Conservation (phyloP, 2,329 filamentous ascomycete genomes). For the Verticillium nubilum region DNA sequence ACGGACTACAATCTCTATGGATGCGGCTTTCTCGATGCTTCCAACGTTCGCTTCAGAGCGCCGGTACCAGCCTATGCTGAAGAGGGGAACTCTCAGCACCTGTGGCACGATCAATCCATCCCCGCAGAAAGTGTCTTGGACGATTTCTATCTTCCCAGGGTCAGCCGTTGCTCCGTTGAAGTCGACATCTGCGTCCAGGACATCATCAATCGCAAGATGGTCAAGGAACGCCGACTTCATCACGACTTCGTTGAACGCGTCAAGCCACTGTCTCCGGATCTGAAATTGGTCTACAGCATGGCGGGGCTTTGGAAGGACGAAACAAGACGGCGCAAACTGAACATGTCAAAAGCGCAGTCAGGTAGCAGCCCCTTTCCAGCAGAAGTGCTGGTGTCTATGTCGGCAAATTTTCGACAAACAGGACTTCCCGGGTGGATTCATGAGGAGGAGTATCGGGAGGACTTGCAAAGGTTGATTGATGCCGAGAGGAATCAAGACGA, state of each 20-base stretch:
- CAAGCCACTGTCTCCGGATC: conserved; percentile 55
- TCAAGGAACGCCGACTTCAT: conserved; percentile 74
- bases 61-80: conserved; percentile 69
- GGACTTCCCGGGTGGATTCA: conserved; percentile 85
- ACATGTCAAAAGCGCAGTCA: conserved; percentile 58
- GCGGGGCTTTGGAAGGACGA: conserved; percentile 91
- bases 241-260: conserved; percentile 78
- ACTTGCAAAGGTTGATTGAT: conserved; percentile 56
- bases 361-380: conserved; percentile 72
- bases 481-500: conserved; percentile 53
- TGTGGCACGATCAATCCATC: conserved; percentile 78
- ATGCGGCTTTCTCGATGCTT: conserved; percentile 76
- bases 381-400: conserved; percentile 84
- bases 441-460: conserved; percentile 72
- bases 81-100: conserved; percentile 52
- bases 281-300: conserved; percentile 92
- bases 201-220: conserved; percentile 74
- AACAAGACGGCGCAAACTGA: conserved; percentile 68
- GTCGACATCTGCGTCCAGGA: conserved; percentile 85
- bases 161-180: conserved; percentile 85
- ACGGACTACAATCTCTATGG: conserved; percentile 96
- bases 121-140: conserved; percentile 53
- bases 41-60: conserved; percentile 64
- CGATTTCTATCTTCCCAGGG: conserved; percentile 60
- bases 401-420: conserved; percentile 69